Base-by-base conservation (phyloP, 139 green algal genomes). In the Haematococcus lacustris region DNA sequence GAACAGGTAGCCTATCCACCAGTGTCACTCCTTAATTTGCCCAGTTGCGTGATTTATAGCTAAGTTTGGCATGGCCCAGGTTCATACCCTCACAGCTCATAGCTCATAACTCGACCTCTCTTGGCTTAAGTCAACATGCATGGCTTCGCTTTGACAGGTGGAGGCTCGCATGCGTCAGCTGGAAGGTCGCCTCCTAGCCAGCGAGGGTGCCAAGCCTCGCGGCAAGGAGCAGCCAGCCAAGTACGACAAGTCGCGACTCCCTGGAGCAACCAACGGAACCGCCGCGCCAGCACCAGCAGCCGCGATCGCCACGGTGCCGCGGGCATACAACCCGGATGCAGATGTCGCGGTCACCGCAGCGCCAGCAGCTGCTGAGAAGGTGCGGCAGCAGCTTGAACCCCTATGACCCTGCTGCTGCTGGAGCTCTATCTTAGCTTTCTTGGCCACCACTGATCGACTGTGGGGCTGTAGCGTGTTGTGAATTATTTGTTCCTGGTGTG, bases 131-230 rank as follows among this genome's bases (percentile, higher is more conserved):
- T n/a, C n/a, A n/a, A n/a, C n/a, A n/a, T n/a, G n/a, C 78, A 0
- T 26, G 5, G 40, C 7, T n/a, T n/a, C n/a, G n/a, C n/a, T n/a
- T n/a, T n/a, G n/a, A n/a, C 83, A 96, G 90, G 88, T 98, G 43
- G 94, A 98, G 85, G 87, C 90, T 4, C 82, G 94, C 40, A 70
- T 98, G 75, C 78, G 93, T 60, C 92, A 97, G 80, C 81, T 98
- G 68, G 94, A 98, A 80, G 92, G 92, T 50, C 88, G 84, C 68
- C 43, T 76, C 62, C 74, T 94, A 4, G 87, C 73, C 1, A 51
- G 62, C 17, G 89, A 94, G 38, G 80, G 75, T 3, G 91, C 76
- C 32, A 78, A 74, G 41, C 72, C 86, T 21, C 85, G 72, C 17
- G 79, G 83, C 67, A 82, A 86, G 67, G 75, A 76, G 35, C 74